phyloP scores from a whole-genome alignment of 176 grass and related monocot genomes.

The Aegilops speltoides region DNA sequence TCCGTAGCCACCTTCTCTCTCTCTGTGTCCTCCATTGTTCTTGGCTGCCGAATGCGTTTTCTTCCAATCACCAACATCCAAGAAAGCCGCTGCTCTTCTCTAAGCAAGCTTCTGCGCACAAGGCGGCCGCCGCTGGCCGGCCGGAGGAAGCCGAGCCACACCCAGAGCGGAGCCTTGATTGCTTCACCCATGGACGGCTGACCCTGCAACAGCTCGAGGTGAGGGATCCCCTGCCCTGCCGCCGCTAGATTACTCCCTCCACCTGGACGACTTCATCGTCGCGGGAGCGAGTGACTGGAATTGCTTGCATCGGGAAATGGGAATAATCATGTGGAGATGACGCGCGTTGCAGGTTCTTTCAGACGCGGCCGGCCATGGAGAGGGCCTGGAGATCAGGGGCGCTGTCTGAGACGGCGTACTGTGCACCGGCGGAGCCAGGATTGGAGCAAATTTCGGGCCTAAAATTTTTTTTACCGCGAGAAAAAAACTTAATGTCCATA shows the following conservation, averaged over 20 bases:
- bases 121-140: too few relatives aligned
- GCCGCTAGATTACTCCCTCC: too few relatives aligned
- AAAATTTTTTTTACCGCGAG: too few relatives aligned
- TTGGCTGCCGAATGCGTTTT: background rate
- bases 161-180: background rate
- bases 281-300: background rate
- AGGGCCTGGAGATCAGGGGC: too few relatives aligned
- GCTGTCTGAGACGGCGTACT: too few relatives aligned
- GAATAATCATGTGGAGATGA: background rate
- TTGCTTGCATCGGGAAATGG: background rate
- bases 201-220: slow-evolving; percentile 27
- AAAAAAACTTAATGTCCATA: too few relatives aligned
- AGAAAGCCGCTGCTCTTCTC: background rate
- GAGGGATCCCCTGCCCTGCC: background rate
- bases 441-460: too few relatives aligned
- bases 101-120: too few relatives aligned
- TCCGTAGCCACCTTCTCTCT: background rate
- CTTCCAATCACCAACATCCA: background rate
- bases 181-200: slow-evolving; percentile 36
- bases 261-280: too few relatives aligned
- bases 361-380: too few relatives aligned
- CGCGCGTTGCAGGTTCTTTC: background rate
- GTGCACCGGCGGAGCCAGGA: too few relatives aligned
- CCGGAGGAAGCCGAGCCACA: background rate
- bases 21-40: background rate